Evolutionary conservation across 768 basidiomycete species (phyloP).

Genomic region (Mycena maculata): DNA sequence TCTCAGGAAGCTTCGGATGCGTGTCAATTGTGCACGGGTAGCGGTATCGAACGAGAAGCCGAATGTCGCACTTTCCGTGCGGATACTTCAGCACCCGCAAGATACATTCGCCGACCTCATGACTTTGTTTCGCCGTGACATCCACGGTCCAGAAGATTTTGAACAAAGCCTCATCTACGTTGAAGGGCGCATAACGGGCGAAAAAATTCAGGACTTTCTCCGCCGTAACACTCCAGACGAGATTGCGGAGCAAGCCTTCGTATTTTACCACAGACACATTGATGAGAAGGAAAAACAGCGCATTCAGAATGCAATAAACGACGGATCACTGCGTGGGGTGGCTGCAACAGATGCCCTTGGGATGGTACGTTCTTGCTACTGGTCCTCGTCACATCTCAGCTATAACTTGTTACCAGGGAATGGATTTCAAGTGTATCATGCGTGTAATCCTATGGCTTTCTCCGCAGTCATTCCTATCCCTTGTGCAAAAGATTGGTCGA

Average conservation of each 20-base stretch:
- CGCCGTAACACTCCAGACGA: background rate
- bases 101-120: conserved; percentile 15
- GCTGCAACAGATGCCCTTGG: conserved; percentile 5
- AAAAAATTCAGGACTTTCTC: conserved; percentile 10
- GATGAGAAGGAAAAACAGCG: background rate
- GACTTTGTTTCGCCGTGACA: background rate
- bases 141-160: background rate
- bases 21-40: background rate
- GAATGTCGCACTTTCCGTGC: conserved; percentile 15
- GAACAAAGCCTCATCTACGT: conserved; percentile 4
- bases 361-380: conserved; percentile 1
- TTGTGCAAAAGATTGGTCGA: conserved; percentile 19
- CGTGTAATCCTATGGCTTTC: conserved; percentile 14
- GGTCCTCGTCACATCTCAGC: background rate
- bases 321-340: background rate
- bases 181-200: background rate
- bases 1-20: conserved; percentile 4
- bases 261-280: conserved; percentile 17
- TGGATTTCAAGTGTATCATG: conserved; percentile 6
- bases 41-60: conserved; percentile 17
- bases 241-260: background rate
- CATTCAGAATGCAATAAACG: background rate
- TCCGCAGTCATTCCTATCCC: conserved; percentile 9
- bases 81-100: conserved; percentile 19
- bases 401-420: conserved; percentile 1